A percentile compares a stretch with the other conserved stretches of the same genome.
phyloP scores from a whole-genome alignment of 2,329 filamentous ascomycete genomes.

The Aspergillus udagawae region DNA sequence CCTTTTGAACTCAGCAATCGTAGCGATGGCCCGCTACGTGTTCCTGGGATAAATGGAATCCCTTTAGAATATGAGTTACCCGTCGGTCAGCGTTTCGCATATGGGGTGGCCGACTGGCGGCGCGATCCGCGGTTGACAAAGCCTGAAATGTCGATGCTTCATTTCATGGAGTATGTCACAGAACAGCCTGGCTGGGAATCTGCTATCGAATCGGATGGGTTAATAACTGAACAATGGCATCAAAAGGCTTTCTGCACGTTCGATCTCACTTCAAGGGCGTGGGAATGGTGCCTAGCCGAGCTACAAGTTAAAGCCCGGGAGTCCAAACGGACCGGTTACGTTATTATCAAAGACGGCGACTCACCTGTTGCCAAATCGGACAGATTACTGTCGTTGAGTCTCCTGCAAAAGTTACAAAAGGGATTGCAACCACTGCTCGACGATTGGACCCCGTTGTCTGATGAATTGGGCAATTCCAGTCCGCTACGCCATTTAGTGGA shows the following conservation, averaged over 20 bases:
- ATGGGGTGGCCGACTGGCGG: no score
- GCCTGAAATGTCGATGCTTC: no score
- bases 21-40: no score
- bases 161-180: background rate
- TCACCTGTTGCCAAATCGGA: background rate
- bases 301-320: background rate
- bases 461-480: background rate
- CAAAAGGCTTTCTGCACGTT: background rate
- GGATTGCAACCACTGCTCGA: background rate
- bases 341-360: background rate
- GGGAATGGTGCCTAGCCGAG: background rate
- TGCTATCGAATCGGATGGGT: background rate
- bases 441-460: background rate
- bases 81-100: no score
- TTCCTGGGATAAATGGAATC: no score
- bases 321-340: background rate
- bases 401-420: no score
- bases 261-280: background rate
- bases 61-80: no score
- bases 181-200: background rate
- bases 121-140: no score
- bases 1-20: no score
- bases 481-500: background rate
- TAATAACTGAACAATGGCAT: background rate
- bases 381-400: background rate